A percentile compares a stretch with the other conserved stretches of the same genome.
Conservation (phyloP, 176 grass and related monocot species). For the Cenchrus purpureus region DNA sequence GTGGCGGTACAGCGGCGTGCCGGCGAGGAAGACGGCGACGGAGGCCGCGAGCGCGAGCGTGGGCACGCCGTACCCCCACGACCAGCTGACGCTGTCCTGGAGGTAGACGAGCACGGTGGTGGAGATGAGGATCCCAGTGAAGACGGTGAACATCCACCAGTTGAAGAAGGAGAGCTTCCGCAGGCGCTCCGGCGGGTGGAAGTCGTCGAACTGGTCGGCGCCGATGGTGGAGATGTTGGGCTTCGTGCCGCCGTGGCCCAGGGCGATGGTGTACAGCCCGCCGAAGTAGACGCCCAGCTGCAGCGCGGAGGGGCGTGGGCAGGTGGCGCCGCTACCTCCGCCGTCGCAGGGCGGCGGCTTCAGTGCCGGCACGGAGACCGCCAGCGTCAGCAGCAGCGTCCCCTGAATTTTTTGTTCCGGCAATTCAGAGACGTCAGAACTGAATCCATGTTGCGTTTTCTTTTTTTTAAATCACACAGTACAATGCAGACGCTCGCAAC, state of each 20-base stretch:
- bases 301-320: conserved; percentile 50
- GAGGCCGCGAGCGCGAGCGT: conserved; percentile 57
- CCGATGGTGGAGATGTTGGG: conserved; percentile 93
- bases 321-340: background rate
- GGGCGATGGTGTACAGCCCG: conserved; percentile 74
- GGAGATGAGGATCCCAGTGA: conserved; percentile 77
- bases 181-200: conserved; percentile 65
- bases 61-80: conserved; percentile 73
- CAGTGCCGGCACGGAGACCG: conserved; percentile 68
- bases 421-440: background rate
- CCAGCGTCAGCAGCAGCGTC: conserved; percentile 70
- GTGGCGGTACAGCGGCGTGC: conserved; percentile 86
- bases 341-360: conserved; percentile 62
- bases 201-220: conserved; percentile 93
- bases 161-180: conserved; percentile 95
- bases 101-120: conserved; percentile 83
- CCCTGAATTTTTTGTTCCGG: conserved; percentile 50
- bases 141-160: conserved; percentile 95
- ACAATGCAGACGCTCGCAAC: no score
- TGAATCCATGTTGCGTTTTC: background rate
- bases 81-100: conserved; percentile 85
- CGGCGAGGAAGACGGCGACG: conserved; percentile 68
- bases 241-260: conserved; percentile 83
- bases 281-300: conserved; percentile 75
- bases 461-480: no score